Evolutionary conservation across 2,329 filamentous ascomycete genomes (phyloP).

Genomic region (Blastomyces percursus): DNA sequence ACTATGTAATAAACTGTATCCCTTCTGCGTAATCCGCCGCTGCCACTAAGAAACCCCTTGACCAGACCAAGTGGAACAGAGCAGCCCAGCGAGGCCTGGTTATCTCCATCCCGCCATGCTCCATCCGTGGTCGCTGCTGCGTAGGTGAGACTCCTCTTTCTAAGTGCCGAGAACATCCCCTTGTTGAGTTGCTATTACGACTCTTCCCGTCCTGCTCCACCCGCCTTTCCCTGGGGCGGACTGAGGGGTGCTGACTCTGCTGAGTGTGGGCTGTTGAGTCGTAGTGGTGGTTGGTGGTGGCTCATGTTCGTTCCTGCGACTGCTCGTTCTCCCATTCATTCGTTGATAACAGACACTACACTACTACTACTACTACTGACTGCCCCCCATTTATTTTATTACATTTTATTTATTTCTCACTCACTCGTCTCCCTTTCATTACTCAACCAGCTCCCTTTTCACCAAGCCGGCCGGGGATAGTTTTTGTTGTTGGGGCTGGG

Average conservation of each 20-base stretch:
- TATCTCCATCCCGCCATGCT: constrained; percentile 10
- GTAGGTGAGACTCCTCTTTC: constrained; percentile 6
- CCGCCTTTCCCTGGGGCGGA: too few species aligned
- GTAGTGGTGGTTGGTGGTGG: background rate
- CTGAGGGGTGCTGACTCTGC: too few species aligned
- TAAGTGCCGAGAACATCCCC: constrained; percentile 7
- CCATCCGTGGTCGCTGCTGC: constrained; percentile 3
- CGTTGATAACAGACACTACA: too few species aligned
- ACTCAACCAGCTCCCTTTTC: background rate
- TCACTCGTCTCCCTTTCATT: too few species aligned
- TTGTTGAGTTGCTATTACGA: background rate
- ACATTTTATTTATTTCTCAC: too few species aligned
- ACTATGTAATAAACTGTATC: constrained; percentile 10
- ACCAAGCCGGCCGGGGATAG: too few species aligned
- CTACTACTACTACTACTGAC: too few species aligned
- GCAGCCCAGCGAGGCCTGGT: background rate
- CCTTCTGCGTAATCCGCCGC: constrained; percentile 15
- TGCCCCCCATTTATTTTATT: too few species aligned
- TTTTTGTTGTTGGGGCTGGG: too few species aligned
- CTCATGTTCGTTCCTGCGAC: background rate
- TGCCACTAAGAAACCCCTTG: background rate
- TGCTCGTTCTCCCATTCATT: too few species aligned
- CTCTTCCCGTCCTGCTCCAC: constrained; percentile 24
- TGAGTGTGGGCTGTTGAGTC: background rate
- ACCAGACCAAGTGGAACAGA: background rate